Base-by-base conservation (phyloP, 805 yeast species). In the Helenozyma baotianmanensis region DNA sequence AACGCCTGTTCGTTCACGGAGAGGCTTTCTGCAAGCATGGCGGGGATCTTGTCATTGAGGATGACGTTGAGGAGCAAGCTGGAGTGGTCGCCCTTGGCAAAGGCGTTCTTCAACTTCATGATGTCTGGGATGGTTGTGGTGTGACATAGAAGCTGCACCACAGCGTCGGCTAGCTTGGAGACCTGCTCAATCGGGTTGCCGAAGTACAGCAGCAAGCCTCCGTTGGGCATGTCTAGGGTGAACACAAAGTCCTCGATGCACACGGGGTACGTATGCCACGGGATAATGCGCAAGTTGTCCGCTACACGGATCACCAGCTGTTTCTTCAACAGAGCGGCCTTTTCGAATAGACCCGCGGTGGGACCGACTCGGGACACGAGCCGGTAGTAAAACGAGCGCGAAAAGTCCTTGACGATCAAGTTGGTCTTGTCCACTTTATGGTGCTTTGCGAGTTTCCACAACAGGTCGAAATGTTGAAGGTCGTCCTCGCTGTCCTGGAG, bases 31-130 rank as follows among this genome's bases (percentile, higher is more conserved):
- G 61, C 62, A 8, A 66, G 50, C 17, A 57, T 56, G 16, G 69
- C 65, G 1, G 64, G 59, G 21, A 60, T 30, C 28, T 53, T 56
- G 38, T 55, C 48, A 30, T 62, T 57, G 31, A 52, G 64, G 2
- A 73, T 53, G 6, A 43, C 39, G 8, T 68, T 64, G 29, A 72
- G 64, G 23, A 83, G 62, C 14, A 69, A 58, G 16, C 61, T 53
- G 0, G 89, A 68, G 30, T 67, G 64, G 17, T 64, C 60, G 1
- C 95, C 95, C 45, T 80, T 75, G 10, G 78, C 70, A 27, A 68
- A 76, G 3, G 71, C 55, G 37, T 78, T 74, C 24, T 80, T 78
- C 19, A 79, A 58, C 42, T 76, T 65, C 17, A 74, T 33, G 21
- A 47, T 35, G 25, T 45, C 40, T 14, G 39, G 38, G 22, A 39